Evolutionary conservation across 495 filamentous ascomycete genomes (phyloP).

Genomic region (Amorphotheca resinae): DNA sequence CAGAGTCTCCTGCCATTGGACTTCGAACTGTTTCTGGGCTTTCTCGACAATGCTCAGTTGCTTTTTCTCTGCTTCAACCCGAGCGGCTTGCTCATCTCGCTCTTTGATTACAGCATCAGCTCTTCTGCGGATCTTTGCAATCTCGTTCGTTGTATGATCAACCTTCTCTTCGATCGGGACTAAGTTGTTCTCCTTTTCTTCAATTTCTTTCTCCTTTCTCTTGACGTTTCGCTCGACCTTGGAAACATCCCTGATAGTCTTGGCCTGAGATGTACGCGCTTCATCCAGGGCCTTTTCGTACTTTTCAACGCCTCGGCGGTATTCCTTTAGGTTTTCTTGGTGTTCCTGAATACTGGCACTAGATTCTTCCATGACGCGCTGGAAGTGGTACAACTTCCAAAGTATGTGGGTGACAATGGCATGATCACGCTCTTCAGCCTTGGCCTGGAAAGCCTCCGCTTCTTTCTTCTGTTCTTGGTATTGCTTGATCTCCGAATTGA

Average conservation of each 20-base stretch:
- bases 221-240: constrained; percentile 76
- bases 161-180: constrained; percentile 92
- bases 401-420: constrained; percentile 90
- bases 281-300: constrained; percentile 73
- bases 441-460: constrained; percentile 79
- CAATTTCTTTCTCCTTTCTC: constrained; percentile 75
- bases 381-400: constrained; percentile 96
- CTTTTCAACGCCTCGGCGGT: constrained; percentile 73
- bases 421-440: constrained; percentile 78
- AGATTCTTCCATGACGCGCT: constrained; percentile 83
- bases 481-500: constrained; percentile 96
- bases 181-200: constrained; percentile 71
- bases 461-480: constrained; percentile 96
- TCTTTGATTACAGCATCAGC: constrained; percentile 64
- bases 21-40: constrained; percentile 79
- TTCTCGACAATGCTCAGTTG: constrained; percentile 77
- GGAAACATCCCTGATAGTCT: constrained; percentile 62
- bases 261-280: constrained; percentile 74
- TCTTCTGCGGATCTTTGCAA: constrained; percentile 50
- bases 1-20: constrained; percentile 67
- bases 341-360: constrained; percentile 84
- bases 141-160: constrained; percentile 58
- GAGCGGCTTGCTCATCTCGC: constrained; percentile 51
- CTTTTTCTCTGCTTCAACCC: constrained; percentile 60
- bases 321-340: constrained; percentile 93